These are phyloP conservation scores for Sporothrix schenckii DNA, from an alignment of 2,329 filamentous ascomycete species.

Conservation along the genomic window DNA sequence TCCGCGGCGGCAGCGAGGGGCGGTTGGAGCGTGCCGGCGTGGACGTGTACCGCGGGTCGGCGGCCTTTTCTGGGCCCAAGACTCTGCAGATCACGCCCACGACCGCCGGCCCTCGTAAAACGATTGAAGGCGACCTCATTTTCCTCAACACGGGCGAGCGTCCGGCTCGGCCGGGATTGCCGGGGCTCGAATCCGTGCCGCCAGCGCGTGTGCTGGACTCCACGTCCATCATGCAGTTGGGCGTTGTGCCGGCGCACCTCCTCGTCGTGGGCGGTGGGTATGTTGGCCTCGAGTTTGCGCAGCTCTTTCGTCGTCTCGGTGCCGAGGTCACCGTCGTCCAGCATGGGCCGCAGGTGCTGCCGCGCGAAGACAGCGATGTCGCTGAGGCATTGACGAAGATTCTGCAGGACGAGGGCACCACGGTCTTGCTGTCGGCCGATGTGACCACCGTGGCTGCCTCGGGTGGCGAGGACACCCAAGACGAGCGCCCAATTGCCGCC, in stretches of 20 bases:
- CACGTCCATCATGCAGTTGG: conserved; percentile 53
- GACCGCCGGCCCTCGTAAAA: conserved; percentile 38
- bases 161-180: conserved; percentile 46
- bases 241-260: conserved; percentile 51
- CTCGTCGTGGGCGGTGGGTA: conserved; percentile 58
- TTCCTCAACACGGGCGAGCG: conserved; percentile 54
- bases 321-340: conserved; percentile 55
- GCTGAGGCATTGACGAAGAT: conserved; percentile 49
- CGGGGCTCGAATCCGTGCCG: conserved; percentile 45
- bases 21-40: conserved; percentile 41
- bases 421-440: conserved; percentile 41
- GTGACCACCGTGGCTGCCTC: conserved; percentile 39
- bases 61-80: conserved; percentile 48
- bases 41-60: conserved; percentile 51
- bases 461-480: conserved; percentile 26
- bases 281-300: conserved; percentile 57
- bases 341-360: conserved; percentile 48
- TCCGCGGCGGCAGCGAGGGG: conserved; percentile 52
- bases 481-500: conserved; percentile 8
- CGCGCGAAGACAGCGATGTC: conserved; percentile 54
- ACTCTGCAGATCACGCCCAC: conserved; percentile 44
- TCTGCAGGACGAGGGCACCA: conserved; percentile 50
- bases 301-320: conserved; percentile 55
- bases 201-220: conserved; percentile 50
- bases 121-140: conserved; percentile 47